Base-by-base conservation (phyloP, 164 flowering plant genomes). In the Vitis riparia region DNA sequence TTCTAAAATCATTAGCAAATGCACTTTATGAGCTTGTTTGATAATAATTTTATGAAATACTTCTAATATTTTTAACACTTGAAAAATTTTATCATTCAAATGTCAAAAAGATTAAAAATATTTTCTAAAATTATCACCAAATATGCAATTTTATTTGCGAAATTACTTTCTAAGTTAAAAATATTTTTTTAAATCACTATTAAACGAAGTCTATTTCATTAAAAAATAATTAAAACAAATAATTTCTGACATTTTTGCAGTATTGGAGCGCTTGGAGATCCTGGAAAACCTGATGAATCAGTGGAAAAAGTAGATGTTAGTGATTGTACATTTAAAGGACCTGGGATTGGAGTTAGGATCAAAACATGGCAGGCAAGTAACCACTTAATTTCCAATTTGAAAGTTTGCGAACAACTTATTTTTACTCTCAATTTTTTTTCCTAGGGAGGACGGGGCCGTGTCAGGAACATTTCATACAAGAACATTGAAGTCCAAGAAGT, bases 331-430 rank as follows among this genome's bases (percentile, higher is more conserved):
- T 37, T 62, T 17, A 44, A 14, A 62, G 65, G 65, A 62, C 37
- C 65, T 2, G 9, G 14, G 51, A 62, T 17, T 15, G 65, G 65
- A 62, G 51, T 37, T n/a, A 62, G 65, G n/a, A 44, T 62, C 17
- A 62, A 62, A 50, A 37, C 65, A 62, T 62, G 51, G 65, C 65
- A 62, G 65, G 65, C 13, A 29, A 55, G 9, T 6, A 55, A 55
- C 16, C 58, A 55, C 1, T 23, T 1, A 19, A 58, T 5, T 11
- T 14, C 8, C 2, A 51, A 51, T 11, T 11, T 51, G 12, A 51
- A 51, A 14, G 2, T 14, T 11, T 51, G 14, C 12, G 15, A 51
- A 11, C 3, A 51, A 15, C 65, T 37, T 44, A 9, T 23, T 14
- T 19, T 3, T 60, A 15, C 15, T 29, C 11, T 5, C 1, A 8